Evolutionary conservation across 768 basidiomycete genomes (phyloP).

Genomic region (Rhodosporidiobolus odoratus): DNA sequence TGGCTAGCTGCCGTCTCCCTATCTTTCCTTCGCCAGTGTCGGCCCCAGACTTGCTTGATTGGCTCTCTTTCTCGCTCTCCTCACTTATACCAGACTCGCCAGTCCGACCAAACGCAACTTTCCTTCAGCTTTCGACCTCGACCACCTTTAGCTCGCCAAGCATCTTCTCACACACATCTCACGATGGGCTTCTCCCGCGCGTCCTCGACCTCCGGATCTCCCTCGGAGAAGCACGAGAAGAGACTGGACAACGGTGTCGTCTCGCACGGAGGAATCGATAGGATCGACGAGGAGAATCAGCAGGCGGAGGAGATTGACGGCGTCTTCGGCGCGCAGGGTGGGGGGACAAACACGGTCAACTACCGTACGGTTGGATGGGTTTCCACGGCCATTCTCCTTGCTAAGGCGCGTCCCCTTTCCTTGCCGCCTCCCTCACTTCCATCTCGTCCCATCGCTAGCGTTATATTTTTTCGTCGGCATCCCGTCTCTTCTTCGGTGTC

Average conservation of each 20-base stretch:
- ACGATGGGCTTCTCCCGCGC: background rate
- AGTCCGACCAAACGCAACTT: no score
- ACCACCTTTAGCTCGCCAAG: background rate
- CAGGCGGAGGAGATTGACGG: constrained; percentile 14
- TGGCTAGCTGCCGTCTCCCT: no score
- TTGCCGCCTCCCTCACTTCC: background rate
- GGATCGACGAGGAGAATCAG: constrained; percentile 2
- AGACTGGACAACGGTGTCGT: constrained; percentile 10
- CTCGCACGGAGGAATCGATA: constrained; percentile 4
- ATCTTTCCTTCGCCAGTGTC: no score
- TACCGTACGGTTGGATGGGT: constrained; percentile 30
- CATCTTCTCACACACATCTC: background rate
- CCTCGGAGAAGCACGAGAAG: background rate
- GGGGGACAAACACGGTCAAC: constrained; percentile 6
- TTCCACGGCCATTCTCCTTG: constrained; percentile 15
- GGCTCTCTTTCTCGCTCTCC: no score
- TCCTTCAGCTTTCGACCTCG: no score
- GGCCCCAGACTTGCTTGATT: no score
- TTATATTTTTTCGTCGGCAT: background rate
- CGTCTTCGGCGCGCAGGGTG: constrained; percentile 24
- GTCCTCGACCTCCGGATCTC: background rate
- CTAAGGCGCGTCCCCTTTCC: constrained; percentile 2
- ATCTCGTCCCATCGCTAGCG: background rate
- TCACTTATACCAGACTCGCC: no score
- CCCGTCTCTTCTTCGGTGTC: background rate